phyloP scores from a whole-genome alignment of 2,329 filamentous ascomycete species.

The Amesomyces nigricolor region DNA sequence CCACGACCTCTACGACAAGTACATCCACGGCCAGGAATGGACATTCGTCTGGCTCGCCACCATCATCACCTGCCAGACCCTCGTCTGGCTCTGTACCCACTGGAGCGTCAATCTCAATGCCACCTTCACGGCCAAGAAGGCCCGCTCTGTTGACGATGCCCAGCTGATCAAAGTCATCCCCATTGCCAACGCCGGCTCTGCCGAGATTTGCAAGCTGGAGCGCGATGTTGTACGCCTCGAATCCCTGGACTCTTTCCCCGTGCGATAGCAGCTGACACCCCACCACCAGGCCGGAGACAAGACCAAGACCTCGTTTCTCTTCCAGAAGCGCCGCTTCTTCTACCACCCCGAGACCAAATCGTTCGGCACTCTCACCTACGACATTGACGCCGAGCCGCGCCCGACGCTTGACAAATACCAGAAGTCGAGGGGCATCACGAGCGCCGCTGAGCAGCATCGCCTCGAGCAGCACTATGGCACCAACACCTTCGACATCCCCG shows the following conservation, averaged over 20 bases:
- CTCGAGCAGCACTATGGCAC: conserved; percentile 89
- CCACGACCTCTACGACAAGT: conserved; percentile 75
- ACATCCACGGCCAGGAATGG: conserved; percentile 95
- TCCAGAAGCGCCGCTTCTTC: conserved; percentile 96
- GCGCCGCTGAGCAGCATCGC: conserved; percentile 67
- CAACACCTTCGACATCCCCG: conserved; percentile 96
- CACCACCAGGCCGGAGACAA: conserved; percentile 58
- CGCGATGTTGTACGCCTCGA: conserved; percentile 57
- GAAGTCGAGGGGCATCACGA: conserved; percentile 66
- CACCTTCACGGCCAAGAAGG: conserved; percentile 71
- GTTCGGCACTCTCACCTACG: conserved; percentile 80
- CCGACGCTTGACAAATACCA: conserved; percentile 75
- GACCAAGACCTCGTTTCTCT: conserved; percentile 79
- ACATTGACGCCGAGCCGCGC: conserved; percentile 79
- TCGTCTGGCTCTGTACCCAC: conserved; percentile 93
- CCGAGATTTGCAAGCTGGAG: conserved; percentile 79
- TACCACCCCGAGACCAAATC: conserved; percentile 64
- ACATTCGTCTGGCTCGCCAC: conserved; percentile 90
- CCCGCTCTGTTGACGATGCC: conserved; percentile 65
- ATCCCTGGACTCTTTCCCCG: not conserved
- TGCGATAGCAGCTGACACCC: not conserved
- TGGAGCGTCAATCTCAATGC: conserved; percentile 90
- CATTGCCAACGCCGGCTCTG: conserved; percentile 76
- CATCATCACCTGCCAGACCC: conserved; percentile 80
- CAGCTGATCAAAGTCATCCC: conserved; percentile 90